Evolutionary conservation across 768 basidiomycete genomes (phyloP).

Genomic region (Calvatia gigantea): DNA sequence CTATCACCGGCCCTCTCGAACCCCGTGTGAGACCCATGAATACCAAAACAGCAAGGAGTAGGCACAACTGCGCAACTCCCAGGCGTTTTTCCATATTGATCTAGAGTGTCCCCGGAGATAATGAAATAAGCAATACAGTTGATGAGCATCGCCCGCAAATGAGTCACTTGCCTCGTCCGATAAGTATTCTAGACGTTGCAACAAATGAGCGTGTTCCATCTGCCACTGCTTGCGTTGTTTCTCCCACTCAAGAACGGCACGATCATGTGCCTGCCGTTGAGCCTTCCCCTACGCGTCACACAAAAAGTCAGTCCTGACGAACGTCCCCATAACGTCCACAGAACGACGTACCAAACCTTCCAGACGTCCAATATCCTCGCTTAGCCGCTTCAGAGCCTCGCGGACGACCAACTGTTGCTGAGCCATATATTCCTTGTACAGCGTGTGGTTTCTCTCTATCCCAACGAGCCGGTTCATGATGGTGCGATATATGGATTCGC

Average conservation of each 20-base stretch:
- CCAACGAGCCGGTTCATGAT: conserved; percentile 91
- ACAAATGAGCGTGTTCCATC: conserved; percentile 63
- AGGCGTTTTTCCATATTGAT: conserved; percentile 86
- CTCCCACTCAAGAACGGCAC: conserved; percentile 65
- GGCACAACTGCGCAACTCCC: conserved; percentile 81
- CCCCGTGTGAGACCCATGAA: conserved; percentile 88
- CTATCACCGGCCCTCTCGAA: conserved; percentile 37
- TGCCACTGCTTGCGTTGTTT: conserved; percentile 63
- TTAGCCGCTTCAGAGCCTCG: conserved; percentile 68
- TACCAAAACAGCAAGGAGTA: conserved; percentile 77
- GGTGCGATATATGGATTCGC: conserved; percentile 93
- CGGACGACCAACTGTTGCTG: conserved; percentile 80
- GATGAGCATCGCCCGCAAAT: not conserved
- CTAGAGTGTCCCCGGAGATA: conserved; percentile 31
- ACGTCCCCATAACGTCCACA: not conserved
- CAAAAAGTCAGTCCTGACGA: not conserved
- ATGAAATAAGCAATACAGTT: not conserved
- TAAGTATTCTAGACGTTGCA: conserved; percentile 69
- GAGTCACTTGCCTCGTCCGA: conserved; percentile 66
- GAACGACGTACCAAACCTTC: conserved; percentile 62
- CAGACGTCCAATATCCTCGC: conserved; percentile 74
- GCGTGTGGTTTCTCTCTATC: conserved; percentile 83
- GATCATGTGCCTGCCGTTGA: conserved; percentile 64
- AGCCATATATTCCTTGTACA: conserved; percentile 83
- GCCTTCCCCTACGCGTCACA: conserved; percentile 52